Percentiles rank a stretch among this genome's conserved stretches.
These are phyloP conservation scores for Psidium friedrichsthalianum DNA, from an alignment of 345 rosid species.

Conservation along the genomic window DNA sequence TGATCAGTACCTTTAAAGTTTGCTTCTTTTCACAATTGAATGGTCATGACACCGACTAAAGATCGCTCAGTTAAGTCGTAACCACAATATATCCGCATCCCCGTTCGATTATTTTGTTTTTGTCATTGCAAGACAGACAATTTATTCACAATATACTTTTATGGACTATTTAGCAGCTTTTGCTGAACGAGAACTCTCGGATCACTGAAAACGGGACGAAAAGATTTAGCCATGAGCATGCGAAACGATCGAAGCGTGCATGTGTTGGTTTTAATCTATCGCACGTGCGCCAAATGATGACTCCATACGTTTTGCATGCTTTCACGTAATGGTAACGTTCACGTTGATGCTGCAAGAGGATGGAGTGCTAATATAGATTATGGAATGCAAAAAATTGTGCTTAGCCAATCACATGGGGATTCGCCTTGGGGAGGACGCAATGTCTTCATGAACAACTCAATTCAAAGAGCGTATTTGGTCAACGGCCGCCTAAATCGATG, in stretches of 20 bases:
- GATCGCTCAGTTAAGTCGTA: fast-evolving
- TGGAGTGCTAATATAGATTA: neutral
- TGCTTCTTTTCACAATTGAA: neutral
- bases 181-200: neutral
- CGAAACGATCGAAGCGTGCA: neutral
- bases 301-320: neutral
- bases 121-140: neutral
- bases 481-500: neutral
- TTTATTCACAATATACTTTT: neutral
- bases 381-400: neutral
- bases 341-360: neutral
- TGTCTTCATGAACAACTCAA: neutral
- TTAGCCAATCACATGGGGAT: neutral
- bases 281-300: neutral
- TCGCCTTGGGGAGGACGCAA: neutral
- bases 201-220: fast-evolving
- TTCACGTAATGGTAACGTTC: neutral
- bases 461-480: neutral
- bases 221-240: neutral
- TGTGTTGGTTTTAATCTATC: neutral
- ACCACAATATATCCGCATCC: fast-evolving
- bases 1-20: neutral
- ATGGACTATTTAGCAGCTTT: neutral
- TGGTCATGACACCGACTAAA: fast-evolving
- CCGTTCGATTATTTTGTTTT: neutral